These are phyloP conservation scores for Cryptococcus sp. DNA, from an alignment of 1,284 basidiomycete species.

Conservation along the genomic window DNA sequence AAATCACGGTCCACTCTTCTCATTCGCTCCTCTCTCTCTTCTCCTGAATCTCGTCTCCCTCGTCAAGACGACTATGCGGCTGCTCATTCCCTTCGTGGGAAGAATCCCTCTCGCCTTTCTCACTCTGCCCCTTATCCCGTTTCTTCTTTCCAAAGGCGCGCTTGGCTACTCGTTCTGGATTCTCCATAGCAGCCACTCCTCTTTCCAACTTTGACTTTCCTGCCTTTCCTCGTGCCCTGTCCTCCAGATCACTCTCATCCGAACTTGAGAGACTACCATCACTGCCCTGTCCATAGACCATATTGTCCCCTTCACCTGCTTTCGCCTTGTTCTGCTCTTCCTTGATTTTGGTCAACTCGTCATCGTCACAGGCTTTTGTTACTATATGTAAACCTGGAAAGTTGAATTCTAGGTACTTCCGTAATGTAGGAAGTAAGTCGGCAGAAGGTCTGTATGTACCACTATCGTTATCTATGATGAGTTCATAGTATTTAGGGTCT, in stretches of 20 bases:
- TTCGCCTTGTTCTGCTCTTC: conserved; percentile 31
- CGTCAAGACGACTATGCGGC: no score
- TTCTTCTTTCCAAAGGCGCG: not conserved
- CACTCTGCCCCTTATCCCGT: not conserved
- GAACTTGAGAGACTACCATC: conserved; percentile 28
- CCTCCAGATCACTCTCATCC: conserved; percentile 29
- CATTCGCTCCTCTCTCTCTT: no score
- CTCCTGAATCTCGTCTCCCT: no score
- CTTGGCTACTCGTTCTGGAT: conserved; percentile 16
- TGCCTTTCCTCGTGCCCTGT: conserved; percentile 8
- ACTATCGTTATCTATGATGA: conserved; percentile 55
- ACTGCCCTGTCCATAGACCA: conserved; percentile 27
- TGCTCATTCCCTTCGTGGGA: no score
- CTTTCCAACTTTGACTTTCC: conserved; percentile 11
- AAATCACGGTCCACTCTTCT: no score
- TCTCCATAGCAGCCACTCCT: conserved; percentile 10
- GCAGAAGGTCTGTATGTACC: conserved; percentile 54
- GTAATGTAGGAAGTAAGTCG: conserved; percentile 48
- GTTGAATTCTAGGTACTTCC: conserved; percentile 56
- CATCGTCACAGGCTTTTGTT: conserved; percentile 59
- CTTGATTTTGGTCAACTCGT: conserved; percentile 47
- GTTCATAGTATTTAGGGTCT: conserved; percentile 49
- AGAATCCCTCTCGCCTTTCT: not conserved
- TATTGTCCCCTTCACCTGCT: conserved; percentile 27
- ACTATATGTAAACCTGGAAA: conserved; percentile 61